These are phyloP conservation scores for Fusarium acutatum DNA, from an alignment of 2,329 filamentous ascomycete genomes.

Conservation along the genomic window DNA sequence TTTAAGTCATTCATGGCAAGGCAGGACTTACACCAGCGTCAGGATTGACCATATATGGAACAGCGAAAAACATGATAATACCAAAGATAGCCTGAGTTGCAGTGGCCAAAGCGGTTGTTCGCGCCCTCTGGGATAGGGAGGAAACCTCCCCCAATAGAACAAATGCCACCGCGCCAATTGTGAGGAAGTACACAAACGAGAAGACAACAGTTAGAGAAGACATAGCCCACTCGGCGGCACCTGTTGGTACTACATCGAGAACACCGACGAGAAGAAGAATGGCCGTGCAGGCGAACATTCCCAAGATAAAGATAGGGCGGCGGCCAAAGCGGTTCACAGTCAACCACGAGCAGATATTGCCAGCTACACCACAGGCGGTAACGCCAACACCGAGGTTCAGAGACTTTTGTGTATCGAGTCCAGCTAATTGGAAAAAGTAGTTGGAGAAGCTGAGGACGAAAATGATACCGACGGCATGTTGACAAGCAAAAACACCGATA, in stretches of 20 bases:
- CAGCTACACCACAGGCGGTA: slow-evolving; percentile 51
- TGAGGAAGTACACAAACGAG: not conserved
- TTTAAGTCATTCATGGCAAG: not conserved
- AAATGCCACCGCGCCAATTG: not conserved
- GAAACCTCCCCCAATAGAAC: not conserved
- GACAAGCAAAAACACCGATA: slow-evolving; percentile 50
- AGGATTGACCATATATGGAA: not conserved
- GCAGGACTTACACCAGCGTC: not conserved
- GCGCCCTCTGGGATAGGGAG: not conserved
- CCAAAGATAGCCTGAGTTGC: not conserved
- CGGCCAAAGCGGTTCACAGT: slow-evolving; percentile 51
- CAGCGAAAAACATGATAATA: not conserved
- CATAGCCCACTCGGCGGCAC: not conserved
- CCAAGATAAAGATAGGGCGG: slow-evolving; percentile 46
- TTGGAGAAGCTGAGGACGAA: slow-evolving; percentile 55
- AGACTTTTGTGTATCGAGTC: slow-evolving; percentile 46
- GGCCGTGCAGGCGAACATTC: slow-evolving; percentile 40
- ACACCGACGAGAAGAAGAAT: not conserved
- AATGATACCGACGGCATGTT: slow-evolving; percentile 55
- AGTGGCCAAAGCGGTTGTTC: not conserved
- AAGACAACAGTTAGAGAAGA: not conserved
- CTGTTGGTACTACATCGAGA: not conserved
- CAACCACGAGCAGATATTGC: slow-evolving; percentile 51
- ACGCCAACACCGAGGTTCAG: slow-evolving; percentile 52
- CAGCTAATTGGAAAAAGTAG: slow-evolving; percentile 51